A percentile compares a stretch with the other conserved stretches of the same genome.
Evolutionary conservation across 2,329 filamentous ascomycete species (phyloP).

Genomic region (Fusarium transvaalense): DNA sequence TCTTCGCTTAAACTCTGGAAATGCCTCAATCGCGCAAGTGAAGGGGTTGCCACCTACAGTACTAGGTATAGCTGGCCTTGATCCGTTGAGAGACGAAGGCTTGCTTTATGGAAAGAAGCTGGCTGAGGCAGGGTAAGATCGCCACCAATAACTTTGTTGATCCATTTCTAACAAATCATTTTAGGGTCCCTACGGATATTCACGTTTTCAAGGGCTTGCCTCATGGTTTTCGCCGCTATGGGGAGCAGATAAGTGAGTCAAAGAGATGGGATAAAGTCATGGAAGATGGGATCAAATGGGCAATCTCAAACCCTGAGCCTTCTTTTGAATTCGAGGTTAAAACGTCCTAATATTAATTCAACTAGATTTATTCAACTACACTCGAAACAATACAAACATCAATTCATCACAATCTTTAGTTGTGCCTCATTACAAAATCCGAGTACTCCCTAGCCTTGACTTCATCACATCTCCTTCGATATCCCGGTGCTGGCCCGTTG

Average conservation of each 20-base stretch:
- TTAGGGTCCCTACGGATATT: constrained; percentile 61
- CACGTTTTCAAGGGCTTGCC: constrained; percentile 65
- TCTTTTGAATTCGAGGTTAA: constrained; percentile 44
- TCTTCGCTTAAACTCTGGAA: constrained; percentile 54
- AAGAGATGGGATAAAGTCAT: constrained; percentile 59
- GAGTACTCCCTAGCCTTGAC: constrained; percentile 48
- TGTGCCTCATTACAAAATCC: constrained; percentile 25
- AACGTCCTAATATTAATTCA: no score
- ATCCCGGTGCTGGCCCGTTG: constrained; percentile 59
- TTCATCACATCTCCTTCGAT: constrained; percentile 54
- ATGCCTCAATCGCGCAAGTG: constrained; percentile 51
- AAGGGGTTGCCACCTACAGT: constrained; percentile 58
- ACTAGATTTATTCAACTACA: no score
- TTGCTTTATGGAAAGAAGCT: constrained; percentile 60
- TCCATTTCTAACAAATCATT: neutral
- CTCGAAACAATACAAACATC: no score
- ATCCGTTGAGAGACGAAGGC: constrained; percentile 64
- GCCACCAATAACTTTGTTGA: neutral
- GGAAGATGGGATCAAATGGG: constrained; percentile 59
- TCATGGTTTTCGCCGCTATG: constrained; percentile 61
- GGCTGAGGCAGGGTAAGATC: constrained; percentile 59
- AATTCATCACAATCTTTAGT: neutral
- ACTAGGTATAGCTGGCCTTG: constrained; percentile 60
- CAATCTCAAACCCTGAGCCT: constrained; percentile 51
- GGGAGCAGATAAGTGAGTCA: constrained; percentile 53